A percentile compares a stretch with the other conserved stretches of the same genome.
These are phyloP conservation scores for Blastobotrys ciferrii DNA, from an alignment of 1,139 yeast genomes.

Conservation along the genomic window DNA sequence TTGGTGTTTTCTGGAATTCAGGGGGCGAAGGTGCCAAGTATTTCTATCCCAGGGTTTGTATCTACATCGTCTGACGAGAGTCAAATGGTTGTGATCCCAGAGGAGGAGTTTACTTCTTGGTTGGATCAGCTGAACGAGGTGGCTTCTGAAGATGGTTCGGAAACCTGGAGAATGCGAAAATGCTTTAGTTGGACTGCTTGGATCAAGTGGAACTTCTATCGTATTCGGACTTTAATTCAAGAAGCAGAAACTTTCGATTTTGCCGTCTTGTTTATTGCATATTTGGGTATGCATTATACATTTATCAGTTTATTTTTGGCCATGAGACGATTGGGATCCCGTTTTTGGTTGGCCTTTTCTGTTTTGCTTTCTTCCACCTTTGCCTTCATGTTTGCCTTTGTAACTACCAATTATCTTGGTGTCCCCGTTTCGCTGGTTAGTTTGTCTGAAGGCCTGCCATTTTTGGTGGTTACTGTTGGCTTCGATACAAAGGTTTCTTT, in stretches of 20 bases:
- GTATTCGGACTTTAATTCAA: slow-evolving; percentile 53
- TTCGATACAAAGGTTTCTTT: slow-evolving; percentile 83
- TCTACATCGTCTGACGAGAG: slow-evolving; percentile 5
- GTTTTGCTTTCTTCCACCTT: slow-evolving; percentile 78
- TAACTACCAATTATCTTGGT: slow-evolving; percentile 50
- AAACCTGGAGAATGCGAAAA: slow-evolving; percentile 59
- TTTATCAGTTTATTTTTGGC: slow-evolving; percentile 73
- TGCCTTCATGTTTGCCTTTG: slow-evolving; percentile 82
- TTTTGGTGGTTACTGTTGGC: slow-evolving; percentile 88
- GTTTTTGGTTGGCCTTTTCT: slow-evolving; percentile 84
- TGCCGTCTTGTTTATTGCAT: slow-evolving; percentile 75
- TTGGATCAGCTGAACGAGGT: slow-evolving; percentile 39
- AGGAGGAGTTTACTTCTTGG: slow-evolving; percentile 37
- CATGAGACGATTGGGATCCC: slow-evolving; percentile 79
- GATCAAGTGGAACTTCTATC: slow-evolving; percentile 45
- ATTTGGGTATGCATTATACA: slow-evolving; percentile 87
- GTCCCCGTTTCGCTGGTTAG: slow-evolving; percentile 67
- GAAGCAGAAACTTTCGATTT: slow-evolving; percentile 90
- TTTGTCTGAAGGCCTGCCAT: slow-evolving; percentile 89
- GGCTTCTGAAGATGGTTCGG: slow-evolving; percentile 32
- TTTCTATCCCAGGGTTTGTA: not conserved
- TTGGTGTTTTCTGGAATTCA: slow-evolving; percentile 46
- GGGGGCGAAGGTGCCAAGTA: slow-evolving; percentile 8
- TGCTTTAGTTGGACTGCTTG: slow-evolving; percentile 66
- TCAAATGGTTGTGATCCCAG: slow-evolving; percentile 45